These are phyloP conservation scores for Paxillus involutus DNA, from an alignment of 768 basidiomycete genomes.

Conservation along the genomic window DNA sequence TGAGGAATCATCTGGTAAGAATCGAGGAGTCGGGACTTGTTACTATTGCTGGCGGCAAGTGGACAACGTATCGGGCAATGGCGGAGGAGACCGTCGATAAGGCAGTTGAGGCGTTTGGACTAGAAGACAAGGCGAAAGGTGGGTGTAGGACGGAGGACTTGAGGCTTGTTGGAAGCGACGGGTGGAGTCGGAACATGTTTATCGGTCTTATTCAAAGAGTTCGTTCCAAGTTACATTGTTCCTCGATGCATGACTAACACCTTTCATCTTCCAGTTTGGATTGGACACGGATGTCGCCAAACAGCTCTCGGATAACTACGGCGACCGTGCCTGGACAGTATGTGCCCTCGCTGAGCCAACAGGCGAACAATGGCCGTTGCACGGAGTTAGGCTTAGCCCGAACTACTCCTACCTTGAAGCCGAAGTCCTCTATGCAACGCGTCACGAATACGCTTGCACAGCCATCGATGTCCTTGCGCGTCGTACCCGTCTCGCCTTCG, in stretches of 20 bases:
- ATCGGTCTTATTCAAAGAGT: conserved; percentile 92
- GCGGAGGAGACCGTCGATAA: conserved; percentile 91
- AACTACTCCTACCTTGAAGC: conserved; percentile 91
- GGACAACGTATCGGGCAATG: conserved; percentile 98
- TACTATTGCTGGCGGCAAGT: conserved; percentile 97
- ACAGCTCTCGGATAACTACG: conserved; percentile 92
- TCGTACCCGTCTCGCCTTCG: conserved; percentile 90
- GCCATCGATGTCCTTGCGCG: conserved; percentile 92
- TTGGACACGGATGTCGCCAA: conserved; percentile 89
- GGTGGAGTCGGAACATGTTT: conserved; percentile 96
- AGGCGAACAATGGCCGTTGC: conserved; percentile 80
- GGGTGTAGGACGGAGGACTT: conserved; percentile 79
- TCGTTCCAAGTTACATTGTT: conserved; percentile 23
- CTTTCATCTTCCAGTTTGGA: conserved; percentile 60
- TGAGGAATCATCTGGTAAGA: conserved; percentile 92
- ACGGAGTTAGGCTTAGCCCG: conserved; percentile 70
- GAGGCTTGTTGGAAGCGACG: conserved; percentile 88
- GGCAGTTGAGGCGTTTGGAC: conserved; percentile 75
- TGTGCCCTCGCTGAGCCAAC: conserved; percentile 78
- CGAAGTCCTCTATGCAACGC: conserved; percentile 86
- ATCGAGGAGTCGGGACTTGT: conserved; percentile 78
- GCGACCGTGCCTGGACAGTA: conserved; percentile 95
- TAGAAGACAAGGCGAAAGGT: conserved; percentile 53
- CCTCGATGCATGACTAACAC: not conserved
- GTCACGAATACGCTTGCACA: conserved; percentile 90